These are phyloP conservation scores for Mycena haematopus DNA, from an alignment of 768 basidiomycete species.

Conservation along the genomic window DNA sequence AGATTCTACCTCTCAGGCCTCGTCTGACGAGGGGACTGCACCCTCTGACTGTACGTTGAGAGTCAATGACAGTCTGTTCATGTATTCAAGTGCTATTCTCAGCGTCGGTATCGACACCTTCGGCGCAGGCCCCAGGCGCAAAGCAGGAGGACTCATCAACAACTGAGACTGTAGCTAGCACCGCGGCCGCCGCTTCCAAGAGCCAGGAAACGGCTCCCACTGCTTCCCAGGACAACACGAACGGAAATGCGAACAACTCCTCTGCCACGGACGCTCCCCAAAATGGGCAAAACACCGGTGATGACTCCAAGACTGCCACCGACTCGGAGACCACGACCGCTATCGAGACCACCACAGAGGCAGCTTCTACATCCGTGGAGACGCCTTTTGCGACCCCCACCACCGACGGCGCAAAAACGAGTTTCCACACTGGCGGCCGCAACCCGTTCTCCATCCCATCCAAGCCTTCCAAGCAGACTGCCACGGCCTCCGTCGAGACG, in stretches of 20 bases:
- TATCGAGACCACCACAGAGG: neutral
- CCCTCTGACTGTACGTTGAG: constrained; percentile 1
- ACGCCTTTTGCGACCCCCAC: neutral
- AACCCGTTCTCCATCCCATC: constrained; percentile 6
- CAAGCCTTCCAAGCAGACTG: neutral
- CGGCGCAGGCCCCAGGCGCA: neutral
- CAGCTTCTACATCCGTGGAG: neutral
- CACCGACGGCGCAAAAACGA: neutral
- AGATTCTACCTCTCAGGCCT: neutral
- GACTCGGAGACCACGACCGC: neutral
- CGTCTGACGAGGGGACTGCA: neutral
- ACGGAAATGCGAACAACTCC: neutral
- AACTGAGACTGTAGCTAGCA: neutral
- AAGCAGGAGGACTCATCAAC: neutral
- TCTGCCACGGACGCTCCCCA: neutral
- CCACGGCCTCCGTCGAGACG: constrained; percentile 4
- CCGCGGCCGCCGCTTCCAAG: neutral
- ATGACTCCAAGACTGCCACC: neutral
- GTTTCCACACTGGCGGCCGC: neutral
- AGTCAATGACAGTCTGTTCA: neutral
- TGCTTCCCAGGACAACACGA: neutral
- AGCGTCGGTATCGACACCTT: constrained; percentile 1
- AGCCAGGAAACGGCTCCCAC: neutral
- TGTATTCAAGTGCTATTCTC: neutral
- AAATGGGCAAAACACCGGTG: neutral